Conservation (phyloP, 1,284 basidiomycete genomes). For the Tilletia caries region DNA sequence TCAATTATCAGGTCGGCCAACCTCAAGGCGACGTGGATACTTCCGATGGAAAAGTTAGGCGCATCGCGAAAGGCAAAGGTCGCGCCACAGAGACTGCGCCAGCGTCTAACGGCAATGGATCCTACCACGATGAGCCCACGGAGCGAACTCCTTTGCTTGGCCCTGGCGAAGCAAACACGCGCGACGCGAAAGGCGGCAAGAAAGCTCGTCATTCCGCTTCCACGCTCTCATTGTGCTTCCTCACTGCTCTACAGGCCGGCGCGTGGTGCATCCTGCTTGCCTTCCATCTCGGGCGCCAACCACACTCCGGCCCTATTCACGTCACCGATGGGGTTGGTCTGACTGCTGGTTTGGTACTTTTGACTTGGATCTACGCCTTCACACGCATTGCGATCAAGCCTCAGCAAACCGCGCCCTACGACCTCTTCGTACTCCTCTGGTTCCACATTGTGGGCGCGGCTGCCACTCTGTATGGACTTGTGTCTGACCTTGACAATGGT, state of each 20-base stretch:
- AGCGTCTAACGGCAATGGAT: background rate
- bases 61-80: background rate
- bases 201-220: background rate
- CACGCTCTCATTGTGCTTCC: background rate
- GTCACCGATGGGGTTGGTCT: background rate
- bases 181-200: background rate
- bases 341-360: background rate
- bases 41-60: too few species aligned
- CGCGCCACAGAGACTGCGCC: background rate
- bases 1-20: background rate
- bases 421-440: conserved; percentile 1
- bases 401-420: conserved; percentile 3
- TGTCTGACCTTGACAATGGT: background rate
- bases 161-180: background rate
- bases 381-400: conserved; percentile 1
- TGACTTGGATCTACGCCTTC: conserved; percentile 11
- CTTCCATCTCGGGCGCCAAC: background rate
- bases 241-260: background rate
- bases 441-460: background rate
- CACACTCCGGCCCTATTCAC: background rate
- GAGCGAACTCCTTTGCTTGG: background rate
- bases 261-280: background rate
- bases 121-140: background rate
- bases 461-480: background rate
- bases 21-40: background rate